Percentiles rank a stretch among this genome's conserved stretches.
phyloP scores from a whole-genome alignment of 768 basidiomycete genomes.

The Pleurotus platypus region DNA sequence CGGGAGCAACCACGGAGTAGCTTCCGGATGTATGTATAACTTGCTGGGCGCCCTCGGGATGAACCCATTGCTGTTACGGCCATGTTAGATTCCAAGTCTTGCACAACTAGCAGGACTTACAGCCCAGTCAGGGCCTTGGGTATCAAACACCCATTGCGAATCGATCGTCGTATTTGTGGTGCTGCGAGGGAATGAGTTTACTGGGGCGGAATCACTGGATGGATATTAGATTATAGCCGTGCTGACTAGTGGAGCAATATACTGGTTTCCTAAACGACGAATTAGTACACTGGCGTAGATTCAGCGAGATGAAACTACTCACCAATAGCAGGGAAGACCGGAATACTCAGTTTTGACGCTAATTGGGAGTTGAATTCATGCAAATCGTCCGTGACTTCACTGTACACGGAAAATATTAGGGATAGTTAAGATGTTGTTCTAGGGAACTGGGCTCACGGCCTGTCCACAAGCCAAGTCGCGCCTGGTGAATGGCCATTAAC shows the following conservation, averaged over 20 bases:
- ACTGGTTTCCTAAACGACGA: constrained; percentile 19
- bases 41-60: constrained; percentile 19
- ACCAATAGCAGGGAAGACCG: constrained; percentile 28
- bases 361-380: constrained; percentile 24
- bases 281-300: background rate
- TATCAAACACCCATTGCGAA: constrained; percentile 33
- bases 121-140: constrained; percentile 23
- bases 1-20: constrained; percentile 28
- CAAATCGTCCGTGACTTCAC: constrained; percentile 25
- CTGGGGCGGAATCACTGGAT: constrained; percentile 36
- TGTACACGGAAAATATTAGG: background rate
- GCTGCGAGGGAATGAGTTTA: constrained; percentile 35
- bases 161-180: constrained; percentile 19
- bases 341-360: constrained; percentile 19
- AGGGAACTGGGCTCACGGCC: constrained; percentile 16
- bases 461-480: constrained; percentile 25
- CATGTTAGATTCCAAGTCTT: no score
- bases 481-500: constrained; percentile 10
- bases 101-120: constrained; percentile 9
- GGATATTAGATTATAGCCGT: background rate
- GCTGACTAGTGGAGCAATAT: background rate
- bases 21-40: constrained; percentile 28
- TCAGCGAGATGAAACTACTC: constrained; percentile 3
- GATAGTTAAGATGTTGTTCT: background rate
- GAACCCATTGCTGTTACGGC: constrained; percentile 28